Base-by-base conservation (phyloP, 148 eudicot genomes). In the Rhododendron henanense region DNA sequence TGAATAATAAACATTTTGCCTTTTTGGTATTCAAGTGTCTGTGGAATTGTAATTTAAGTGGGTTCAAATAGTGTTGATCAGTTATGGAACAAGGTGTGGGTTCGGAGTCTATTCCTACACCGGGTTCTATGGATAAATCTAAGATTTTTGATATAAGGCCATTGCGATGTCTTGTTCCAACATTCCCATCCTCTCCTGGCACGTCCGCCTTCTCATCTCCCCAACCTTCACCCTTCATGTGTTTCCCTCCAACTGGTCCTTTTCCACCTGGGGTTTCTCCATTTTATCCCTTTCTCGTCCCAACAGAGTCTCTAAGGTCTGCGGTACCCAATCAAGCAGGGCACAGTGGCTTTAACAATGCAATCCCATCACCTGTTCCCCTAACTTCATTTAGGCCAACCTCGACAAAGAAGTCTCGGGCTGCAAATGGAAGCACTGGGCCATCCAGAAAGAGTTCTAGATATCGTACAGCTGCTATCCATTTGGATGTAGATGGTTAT, bases 321-420 rank as follows among this genome's bases (percentile, higher is more conserved):
- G 5, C 13, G 16, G 88, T 55, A 77, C 74, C 80, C 39, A 82
- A 85, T 81, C 88, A 78, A 79, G 82, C 53, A 16, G 79, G 69
- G 73, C 41, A 84, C 79, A 79, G 31, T 41, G 81, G 87, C 15
- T 85, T 85, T 53, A 84, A 23, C 57, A 85, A 73, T 41, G 13
- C 85, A 2, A 87, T 90, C 77, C 90, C 87, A 9, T 85, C 92
- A 63, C 92, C 98, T 14, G 93, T 92, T 45, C 97, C 99, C 14
- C 41, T 95, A 81, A 93, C 94, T 76, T 92, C 99, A 0, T 96
- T 89, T 85, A 94, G 94, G 84, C 91, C 97, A 18, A 18, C 25
- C n/a, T 80, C 83, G 2, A 16, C 65, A 57, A 57, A 80, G 41
- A 51, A 50, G 57, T 53, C 65, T 15, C 25, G 83, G 61, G 88